These are phyloP conservation scores for Fusarium irregulare DNA, from an alignment of 2,329 filamentous ascomycete genomes.

Conservation along the genomic window DNA sequence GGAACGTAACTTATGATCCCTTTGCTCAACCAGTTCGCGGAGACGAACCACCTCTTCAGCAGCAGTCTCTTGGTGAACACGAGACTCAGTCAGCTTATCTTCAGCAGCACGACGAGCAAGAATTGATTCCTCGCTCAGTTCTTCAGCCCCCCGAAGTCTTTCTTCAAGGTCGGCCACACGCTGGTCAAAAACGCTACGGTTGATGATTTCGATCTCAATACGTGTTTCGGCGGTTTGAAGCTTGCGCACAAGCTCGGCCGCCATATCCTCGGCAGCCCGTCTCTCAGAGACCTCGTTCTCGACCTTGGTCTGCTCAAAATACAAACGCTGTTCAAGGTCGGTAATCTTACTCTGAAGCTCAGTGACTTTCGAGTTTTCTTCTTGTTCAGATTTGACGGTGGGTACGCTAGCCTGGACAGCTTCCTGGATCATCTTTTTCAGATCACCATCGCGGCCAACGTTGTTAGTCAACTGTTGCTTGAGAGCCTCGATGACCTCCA, in stretches of 20 bases:
- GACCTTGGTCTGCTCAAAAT: slow-evolving; percentile 59
- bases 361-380: slow-evolving; percentile 64
- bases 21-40: slow-evolving; percentile 74
- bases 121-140: slow-evolving; percentile 72
- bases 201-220: slow-evolving; percentile 70
- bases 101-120: slow-evolving; percentile 73
- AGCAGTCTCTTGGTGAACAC: slow-evolving; percentile 74
- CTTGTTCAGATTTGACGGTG: slow-evolving; percentile 62
- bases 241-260: slow-evolving; percentile 64
- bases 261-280: slow-evolving; percentile 64
- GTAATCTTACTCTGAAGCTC: slow-evolving; percentile 70
- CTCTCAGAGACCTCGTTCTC: slow-evolving; percentile 63
- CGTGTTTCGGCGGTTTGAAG: slow-evolving; percentile 68
- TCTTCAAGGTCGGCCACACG: slow-evolving; percentile 77
- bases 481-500: slow-evolving; percentile 75
- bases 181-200: slow-evolving; percentile 67
- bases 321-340: slow-evolving; percentile 69
- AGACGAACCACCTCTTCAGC: slow-evolving; percentile 79
- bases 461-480: slow-evolving; percentile 59
- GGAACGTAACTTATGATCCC: slow-evolving; percentile 72
- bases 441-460: slow-evolving; percentile 57
- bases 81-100: slow-evolving; percentile 78
- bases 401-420: slow-evolving; percentile 69
- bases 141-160: slow-evolving; percentile 72
- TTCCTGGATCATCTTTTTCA: slow-evolving; percentile 73